These are phyloP conservation scores for Globisporangium spiculum DNA, from an alignment of 352 stramenopile genomes.

Conservation along the genomic window DNA sequence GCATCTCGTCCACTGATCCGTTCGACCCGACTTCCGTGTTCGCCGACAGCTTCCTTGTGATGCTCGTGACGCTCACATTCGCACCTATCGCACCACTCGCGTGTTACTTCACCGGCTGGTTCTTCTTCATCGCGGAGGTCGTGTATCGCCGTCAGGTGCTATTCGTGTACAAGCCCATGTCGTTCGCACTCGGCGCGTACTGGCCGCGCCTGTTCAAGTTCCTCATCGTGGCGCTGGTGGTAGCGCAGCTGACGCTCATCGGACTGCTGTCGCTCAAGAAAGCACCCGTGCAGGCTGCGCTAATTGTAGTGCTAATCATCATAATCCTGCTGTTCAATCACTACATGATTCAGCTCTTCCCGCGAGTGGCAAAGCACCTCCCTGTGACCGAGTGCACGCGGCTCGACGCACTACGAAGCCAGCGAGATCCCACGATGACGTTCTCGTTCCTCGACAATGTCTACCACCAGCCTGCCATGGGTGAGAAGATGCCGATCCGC, in stretches of 20 bases:
- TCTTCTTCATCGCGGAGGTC: constrained; percentile 64
- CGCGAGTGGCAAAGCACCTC: constrained; percentile 54
- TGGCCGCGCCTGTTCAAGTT: constrained; percentile 81
- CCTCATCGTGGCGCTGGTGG: constrained; percentile 64
- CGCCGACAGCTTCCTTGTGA: constrained; percentile 61
- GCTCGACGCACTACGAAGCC: constrained; percentile 40
- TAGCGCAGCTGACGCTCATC: constrained; percentile 74
- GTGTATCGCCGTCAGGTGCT: constrained; percentile 71
- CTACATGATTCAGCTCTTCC: constrained; percentile 53
- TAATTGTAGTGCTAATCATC: constrained; percentile 28
- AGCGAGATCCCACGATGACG: constrained; percentile 25
- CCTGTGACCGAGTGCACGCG: constrained; percentile 56
- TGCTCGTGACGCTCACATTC: constrained; percentile 79
- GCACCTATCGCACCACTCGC: constrained; percentile 71
- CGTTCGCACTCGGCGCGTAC: constrained; percentile 58
- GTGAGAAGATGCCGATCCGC: constrained; percentile 38
- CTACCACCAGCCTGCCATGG: constrained; percentile 72
- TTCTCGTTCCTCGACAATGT: constrained; percentile 72
- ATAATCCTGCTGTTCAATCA: constrained; percentile 61
- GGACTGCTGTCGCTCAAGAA: constrained; percentile 82
- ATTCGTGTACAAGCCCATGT: constrained; percentile 62
- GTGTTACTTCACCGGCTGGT: constrained; percentile 74
- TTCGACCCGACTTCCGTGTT: constrained; percentile 62
- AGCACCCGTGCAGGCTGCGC: constrained; percentile 21
- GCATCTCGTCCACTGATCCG: constrained; percentile 43